Percentiles rank a stretch among this genome's conserved stretches.
These are phyloP conservation scores for Dacryopinax spathularia DNA, from an alignment of 768 basidiomycete genomes.

Conservation along the genomic window DNA sequence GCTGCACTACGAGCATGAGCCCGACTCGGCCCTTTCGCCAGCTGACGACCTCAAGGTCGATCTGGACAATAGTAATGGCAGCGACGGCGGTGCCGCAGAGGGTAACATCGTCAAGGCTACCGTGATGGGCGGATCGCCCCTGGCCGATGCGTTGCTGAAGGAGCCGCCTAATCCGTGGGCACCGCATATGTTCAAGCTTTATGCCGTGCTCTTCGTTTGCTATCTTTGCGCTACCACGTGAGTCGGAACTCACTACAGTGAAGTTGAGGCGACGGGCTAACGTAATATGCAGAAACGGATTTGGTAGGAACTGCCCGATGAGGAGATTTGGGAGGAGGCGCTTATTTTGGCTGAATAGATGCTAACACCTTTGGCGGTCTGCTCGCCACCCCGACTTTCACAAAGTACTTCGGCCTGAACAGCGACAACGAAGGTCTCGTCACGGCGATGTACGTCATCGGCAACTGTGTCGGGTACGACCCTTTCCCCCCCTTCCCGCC, in stretches of 20 bases:
- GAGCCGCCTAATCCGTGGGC: constrained; percentile 9
- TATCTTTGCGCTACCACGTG: constrained; percentile 19
- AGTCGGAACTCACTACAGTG: background rate
- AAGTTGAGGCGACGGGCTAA: background rate
- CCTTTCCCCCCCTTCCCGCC: background rate
- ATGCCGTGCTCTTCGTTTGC: constrained; percentile 16
- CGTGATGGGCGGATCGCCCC: background rate
- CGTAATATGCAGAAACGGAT: background rate
- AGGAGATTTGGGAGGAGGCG: background rate
- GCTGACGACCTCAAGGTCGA: constrained; percentile 1
- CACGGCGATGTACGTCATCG: constrained; percentile 20
- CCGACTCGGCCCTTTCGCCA: background rate
- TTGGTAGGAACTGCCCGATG: background rate
- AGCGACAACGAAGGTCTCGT: constrained; percentile 19
- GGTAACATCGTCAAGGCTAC: background rate
- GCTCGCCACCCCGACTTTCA: constrained; percentile 19
- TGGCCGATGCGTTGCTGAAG: constrained; percentile 10
- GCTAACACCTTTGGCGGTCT: constrained; percentile 21
- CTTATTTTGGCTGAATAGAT: constrained; percentile 14
- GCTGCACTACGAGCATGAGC: background rate
- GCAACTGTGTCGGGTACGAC: constrained; percentile 6
- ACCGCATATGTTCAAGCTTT: constrained; percentile 7
- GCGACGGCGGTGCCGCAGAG: background rate
- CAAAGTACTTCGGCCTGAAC: constrained; percentile 17
- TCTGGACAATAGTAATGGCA: background rate